Conservation (phyloP, 768 basidiomycete genomes). For the Lanmaoa rubissima region DNA sequence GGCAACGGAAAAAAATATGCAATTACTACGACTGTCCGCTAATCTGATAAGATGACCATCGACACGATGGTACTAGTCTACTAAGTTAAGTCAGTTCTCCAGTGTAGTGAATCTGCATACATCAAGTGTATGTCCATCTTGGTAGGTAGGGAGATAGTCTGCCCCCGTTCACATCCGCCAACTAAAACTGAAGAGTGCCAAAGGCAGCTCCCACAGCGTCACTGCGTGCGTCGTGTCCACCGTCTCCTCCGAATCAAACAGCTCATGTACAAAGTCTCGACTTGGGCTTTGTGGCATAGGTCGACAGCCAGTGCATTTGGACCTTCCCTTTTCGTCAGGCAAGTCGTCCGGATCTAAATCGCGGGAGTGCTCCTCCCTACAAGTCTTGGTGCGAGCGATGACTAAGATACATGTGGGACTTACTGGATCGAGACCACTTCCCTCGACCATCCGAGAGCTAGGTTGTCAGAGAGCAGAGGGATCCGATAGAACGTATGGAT, state of each 20-base stretch:
- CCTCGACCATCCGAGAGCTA: not conserved
- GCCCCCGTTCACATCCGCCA: not conserved
- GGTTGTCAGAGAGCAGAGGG: not conserved
- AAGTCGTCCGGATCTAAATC: not conserved
- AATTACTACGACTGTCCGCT: not conserved
- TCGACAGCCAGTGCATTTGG: not conserved
- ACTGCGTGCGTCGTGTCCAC: not conserved
- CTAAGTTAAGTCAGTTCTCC: too few species aligned
- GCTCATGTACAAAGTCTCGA: not conserved
- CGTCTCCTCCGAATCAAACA: not conserved
- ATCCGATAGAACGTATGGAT: slow-evolving; percentile 17
- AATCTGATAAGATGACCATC: not conserved
- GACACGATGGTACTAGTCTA: too few species aligned
- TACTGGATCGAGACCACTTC: not conserved
- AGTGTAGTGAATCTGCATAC: not conserved
- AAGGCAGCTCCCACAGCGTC: not conserved
- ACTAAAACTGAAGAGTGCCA: not conserved
- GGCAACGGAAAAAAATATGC: too few species aligned
- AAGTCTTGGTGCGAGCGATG: not conserved
- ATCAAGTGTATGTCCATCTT: not conserved
- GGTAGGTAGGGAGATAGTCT: not conserved
- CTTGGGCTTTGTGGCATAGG: not conserved
- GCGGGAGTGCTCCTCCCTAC: not conserved
- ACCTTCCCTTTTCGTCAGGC: not conserved
- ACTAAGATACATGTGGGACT: not conserved